Base-by-base conservation (phyloP, 768 basidiomycete genomes). In the Rhodotorula diobovata region DNA sequence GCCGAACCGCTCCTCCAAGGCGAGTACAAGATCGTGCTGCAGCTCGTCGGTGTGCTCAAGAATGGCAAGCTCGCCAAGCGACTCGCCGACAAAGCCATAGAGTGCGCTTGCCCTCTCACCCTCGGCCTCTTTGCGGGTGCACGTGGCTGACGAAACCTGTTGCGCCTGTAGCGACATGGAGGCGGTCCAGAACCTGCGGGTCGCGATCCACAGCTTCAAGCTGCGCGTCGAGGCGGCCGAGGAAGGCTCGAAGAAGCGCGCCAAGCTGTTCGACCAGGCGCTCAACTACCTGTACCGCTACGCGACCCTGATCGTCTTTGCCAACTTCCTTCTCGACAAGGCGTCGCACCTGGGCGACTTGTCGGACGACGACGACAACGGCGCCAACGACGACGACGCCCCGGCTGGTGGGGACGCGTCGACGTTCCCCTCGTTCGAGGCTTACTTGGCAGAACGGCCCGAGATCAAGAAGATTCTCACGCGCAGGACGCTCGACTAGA, bases 11-110 rank as follows among this genome's bases (percentile, higher is more conserved):
- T 70, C 37, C 53, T 68, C 63, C 61, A 45, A n/a, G 94, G 94
- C 50, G 94, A 98, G 77, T 99, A 97, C 84, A 97, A 97, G 83
- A 90, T 89, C 8, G 96, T 98, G 72, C 82, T 99, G 53, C 93
- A 94, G 72, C 88, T 99, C 10, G 70, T 77, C 32, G 74, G 71
- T n/a, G 76, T 75, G 4, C 59, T 75, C 11, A 39, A 57, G 15
- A 86, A 94, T 76, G 95, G 96, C 30, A 97, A 97, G 80, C 82
- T 88, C 18, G 95, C 96, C 20, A 99, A 99, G 81, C 86, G 87
- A 53, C 80, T 98, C 70, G 88, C 93, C 0, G 95, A 98, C 79
- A 83, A 86, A 34, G 92, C 90, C 4, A 87, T 96, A 75, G 94
- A 98, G 76, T 73, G 57, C 51, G 61, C 63, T 21, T 14, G 43